phyloP scores from a whole-genome alignment of 176 grass and related monocot species.

The Cenchrus americanus region DNA sequence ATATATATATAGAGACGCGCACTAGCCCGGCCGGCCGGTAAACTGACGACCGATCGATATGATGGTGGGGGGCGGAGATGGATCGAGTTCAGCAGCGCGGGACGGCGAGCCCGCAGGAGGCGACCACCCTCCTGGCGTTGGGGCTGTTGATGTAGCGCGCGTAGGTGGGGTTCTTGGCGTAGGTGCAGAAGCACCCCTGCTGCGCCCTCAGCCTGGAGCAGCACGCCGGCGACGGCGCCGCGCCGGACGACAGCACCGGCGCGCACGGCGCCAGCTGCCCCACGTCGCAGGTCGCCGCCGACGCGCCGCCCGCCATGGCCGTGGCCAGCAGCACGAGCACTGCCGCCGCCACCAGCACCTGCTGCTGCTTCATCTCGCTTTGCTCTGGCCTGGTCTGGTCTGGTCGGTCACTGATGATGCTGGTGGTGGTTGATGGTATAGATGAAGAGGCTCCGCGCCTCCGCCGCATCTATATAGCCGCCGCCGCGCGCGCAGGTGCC shows the following conservation, averaged over 20 bases:
- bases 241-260: neutral
- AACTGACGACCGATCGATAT: too few species aligned
- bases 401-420: too few species aligned
- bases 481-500: too few species aligned
- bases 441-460: too few species aligned
- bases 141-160: constrained; percentile 37
- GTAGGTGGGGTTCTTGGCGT: constrained; percentile 34
- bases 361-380: neutral
- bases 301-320: neutral
- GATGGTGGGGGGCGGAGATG: too few species aligned
- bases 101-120: neutral
- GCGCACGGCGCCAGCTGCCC: constrained; percentile 34
- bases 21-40: too few species aligned
- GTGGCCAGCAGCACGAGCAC: neutral
- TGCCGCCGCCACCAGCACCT: too few species aligned
- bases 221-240: constrained; percentile 8
- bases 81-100: constrained; percentile 10
- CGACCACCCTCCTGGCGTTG: neutral
- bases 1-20: too few species aligned
- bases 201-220: constrained; percentile 34
- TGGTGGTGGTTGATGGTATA: too few species aligned
- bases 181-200: constrained; percentile 44
- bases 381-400: too few species aligned
- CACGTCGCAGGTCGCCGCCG: neutral
- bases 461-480: too few species aligned